Evolutionary conservation across 306 rosid species (phyloP), one percentile per base, ranked within the genome.

Genomic region (Cucurbita maxima): DNA sequence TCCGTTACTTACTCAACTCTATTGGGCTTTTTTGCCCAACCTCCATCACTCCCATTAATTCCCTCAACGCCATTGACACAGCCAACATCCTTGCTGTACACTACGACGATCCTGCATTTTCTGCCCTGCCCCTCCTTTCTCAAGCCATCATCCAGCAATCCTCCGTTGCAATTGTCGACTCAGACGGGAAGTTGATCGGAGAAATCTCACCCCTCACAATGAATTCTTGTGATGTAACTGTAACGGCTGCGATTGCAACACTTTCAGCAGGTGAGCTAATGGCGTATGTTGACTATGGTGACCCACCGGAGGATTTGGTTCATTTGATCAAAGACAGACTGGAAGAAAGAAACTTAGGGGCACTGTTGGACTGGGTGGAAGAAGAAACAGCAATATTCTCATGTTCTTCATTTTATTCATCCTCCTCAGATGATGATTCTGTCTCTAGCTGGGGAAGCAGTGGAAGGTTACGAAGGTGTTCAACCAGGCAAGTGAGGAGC

Each of bases 361-460:
- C 79, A 0, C 76, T 83, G 20, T 22, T 86, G 92, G 96, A 90
- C 78, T 61, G 86, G 50, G 74, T 87, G 38, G 89, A 82, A 11
- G 97, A 88, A 43, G 97, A 85, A 30, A 53, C 80, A 0, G 72
- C 80, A 10, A 68, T 82, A n/a, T 81, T 85, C 3, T 82, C 87
- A 61, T 56, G 91, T 2, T 88, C 89, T 7, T 92, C 84, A 7
- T 43, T 70, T 22, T 84, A 82, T 43, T 90, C 93, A 2, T 73
- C 79, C 38, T 93, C 96, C 0, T 94, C 98, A 0, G 98, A 90
- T 5, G 98, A 94, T 6, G 98, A 94, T 61, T 54, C 76, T n/a
- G 72, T 82, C 50, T 66, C 52, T 11, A 63, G 82, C 62, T 71
- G 58, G 6, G 85, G 80, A 43, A 87, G 79, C 90, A 81, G 79